phyloP scores from a whole-genome alignment of 2,329 filamentous ascomycete genomes.

The Aspergillus fumigatus region DNA sequence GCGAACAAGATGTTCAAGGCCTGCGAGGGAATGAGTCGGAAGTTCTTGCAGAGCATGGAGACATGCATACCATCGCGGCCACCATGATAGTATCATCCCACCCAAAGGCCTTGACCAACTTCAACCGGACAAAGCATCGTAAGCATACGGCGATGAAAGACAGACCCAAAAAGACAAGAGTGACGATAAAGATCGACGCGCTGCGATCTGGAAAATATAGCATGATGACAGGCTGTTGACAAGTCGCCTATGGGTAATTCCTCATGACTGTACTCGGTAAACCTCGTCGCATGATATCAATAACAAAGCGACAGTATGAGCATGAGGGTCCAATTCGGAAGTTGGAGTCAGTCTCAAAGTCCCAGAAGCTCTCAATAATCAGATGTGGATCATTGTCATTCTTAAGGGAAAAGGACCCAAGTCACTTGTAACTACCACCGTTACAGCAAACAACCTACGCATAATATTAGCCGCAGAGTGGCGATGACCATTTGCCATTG shows the following conservation, averaged over 20 bases:
- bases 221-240: constrained; percentile 20
- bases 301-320: background rate
- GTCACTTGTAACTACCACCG: background rate
- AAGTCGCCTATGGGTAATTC: constrained; percentile 4
- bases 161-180: constrained; percentile 27
- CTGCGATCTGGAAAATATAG: constrained; percentile 29
- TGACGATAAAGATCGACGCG: constrained; percentile 29
- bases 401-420: background rate
- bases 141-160: constrained; percentile 31
- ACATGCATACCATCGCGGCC: constrained; percentile 29
- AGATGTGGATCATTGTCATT: background rate
- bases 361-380: background rate
- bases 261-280: constrained; percentile 4
- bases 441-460: background rate
- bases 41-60: background rate
- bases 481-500: background rate
- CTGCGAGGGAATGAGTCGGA: constrained; percentile 13
- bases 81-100: constrained; percentile 38
- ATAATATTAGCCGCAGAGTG: background rate
- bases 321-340: background rate
- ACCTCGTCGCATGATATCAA: constrained; percentile 4
- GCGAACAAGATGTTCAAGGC: constrained; percentile 31
- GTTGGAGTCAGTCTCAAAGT: background rate
- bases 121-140: constrained; percentile 34
- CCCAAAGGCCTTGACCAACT: constrained; percentile 33